Evolutionary conservation across 192 early-diverging fungal genomes (phyloP).

Genomic region (Backusella circina): DNA sequence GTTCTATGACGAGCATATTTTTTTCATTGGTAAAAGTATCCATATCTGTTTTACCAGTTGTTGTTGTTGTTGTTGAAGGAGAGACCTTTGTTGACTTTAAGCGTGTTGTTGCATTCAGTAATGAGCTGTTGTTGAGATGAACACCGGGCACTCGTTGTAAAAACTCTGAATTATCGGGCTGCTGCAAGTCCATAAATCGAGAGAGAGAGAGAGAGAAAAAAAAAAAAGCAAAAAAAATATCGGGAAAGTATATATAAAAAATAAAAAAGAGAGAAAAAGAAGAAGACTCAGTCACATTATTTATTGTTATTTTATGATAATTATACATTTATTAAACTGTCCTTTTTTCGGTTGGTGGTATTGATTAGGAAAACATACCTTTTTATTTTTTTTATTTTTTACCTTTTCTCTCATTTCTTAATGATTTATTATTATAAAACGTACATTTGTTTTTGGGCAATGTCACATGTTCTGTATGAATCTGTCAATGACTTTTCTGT

Average conservation of each 20-base stretch:
- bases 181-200: not conserved
- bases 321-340: not conserved
- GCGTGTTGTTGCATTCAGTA: conserved; percentile 1
- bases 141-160: not conserved
- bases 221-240: not conserved
- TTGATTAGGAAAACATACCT: not conserved
- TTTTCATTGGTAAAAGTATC: not conserved
- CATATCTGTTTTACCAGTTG: not conserved
- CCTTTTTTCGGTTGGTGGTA: not conserved
- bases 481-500: not conserved
- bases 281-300: not conserved
- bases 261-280: not conserved
- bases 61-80: not conserved
- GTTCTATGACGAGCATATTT: not conserved
- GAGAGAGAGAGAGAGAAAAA: not conserved
- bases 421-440: not conserved
- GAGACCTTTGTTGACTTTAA: not conserved
- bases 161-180: not conserved
- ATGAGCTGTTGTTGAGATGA: not conserved
- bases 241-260: not conserved
- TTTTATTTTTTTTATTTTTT: not conserved
- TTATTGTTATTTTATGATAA: not conserved
- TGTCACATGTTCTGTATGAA: not conserved
- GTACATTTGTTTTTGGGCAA: not conserved
- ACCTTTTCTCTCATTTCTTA: not conserved